Percentiles rank a stretch among this genome's conserved stretches.
Conservation (phyloP, 2,329 filamentous ascomycete genomes). For the Aspergillus puulaauensis region DNA sequence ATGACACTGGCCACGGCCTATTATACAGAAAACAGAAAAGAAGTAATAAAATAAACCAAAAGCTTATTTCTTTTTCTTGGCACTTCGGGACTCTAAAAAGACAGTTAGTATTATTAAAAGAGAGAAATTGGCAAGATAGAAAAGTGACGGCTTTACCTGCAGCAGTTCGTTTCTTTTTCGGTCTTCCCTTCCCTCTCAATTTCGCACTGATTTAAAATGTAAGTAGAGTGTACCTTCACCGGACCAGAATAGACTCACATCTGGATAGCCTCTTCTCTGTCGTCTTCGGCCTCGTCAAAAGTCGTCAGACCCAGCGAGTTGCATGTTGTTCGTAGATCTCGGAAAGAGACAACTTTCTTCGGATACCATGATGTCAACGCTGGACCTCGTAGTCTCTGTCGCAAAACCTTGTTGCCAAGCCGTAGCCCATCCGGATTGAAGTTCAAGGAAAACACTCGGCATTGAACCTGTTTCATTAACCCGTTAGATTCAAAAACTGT, state of each 20-base stretch:
- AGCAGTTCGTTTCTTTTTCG: constrained; percentile 78
- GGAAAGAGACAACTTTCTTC: constrained; percentile 67
- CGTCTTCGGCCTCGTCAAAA: constrained; percentile 74
- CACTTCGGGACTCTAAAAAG: constrained; percentile 25
- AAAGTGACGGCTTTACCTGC: constrained; percentile 33
- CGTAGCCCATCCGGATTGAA: constrained; percentile 84
- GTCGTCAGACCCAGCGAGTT: constrained; percentile 63
- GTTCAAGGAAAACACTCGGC: constrained; percentile 83
- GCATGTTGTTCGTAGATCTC: constrained; percentile 71
- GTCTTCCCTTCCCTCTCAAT: constrained; percentile 78
- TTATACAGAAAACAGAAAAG: background rate
- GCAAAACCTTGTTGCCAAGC: constrained; percentile 87
- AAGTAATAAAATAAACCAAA: background rate
- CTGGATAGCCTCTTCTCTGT: constrained; percentile 66
- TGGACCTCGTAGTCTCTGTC: constrained; percentile 83
- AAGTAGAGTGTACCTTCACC: background rate
- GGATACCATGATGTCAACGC: constrained; percentile 87
- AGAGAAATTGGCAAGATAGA: background rate
- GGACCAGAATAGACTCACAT: constrained; percentile 49
- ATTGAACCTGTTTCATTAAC: constrained; percentile 66
- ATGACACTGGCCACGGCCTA: background rate
- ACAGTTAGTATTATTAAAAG: background rate
- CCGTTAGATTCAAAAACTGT: background rate
- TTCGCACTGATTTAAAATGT: constrained; percentile 57
- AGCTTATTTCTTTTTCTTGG: constrained; percentile 30